A percentile compares a stretch with the other conserved stretches of the same genome.
phyloP scores from a whole-genome alignment of 805 yeast genomes.

The Ogataea degrootiae region DNA sequence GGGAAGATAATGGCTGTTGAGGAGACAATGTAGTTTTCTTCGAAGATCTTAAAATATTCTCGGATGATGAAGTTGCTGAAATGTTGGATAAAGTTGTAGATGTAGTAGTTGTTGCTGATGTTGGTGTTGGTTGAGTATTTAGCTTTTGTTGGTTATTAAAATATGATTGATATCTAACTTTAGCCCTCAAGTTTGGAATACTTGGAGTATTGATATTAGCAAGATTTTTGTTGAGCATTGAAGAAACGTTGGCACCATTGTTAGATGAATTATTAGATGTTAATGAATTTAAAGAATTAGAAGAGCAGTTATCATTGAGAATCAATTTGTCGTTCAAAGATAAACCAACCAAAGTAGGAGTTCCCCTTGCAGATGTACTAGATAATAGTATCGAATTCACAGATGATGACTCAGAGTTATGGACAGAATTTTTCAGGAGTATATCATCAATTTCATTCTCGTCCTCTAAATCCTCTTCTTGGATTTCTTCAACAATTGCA shows the following conservation, averaged over 20 bases:
- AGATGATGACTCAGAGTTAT: constrained; percentile 19
- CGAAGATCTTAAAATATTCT: neutral
- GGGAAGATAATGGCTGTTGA: constrained; percentile 10
- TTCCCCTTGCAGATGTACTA: constrained; percentile 11
- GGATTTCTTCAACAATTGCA: constrained; percentile 27
- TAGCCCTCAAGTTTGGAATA: constrained; percentile 23
- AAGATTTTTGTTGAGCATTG: constrained; percentile 7
- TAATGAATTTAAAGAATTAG: constrained; percentile 24
- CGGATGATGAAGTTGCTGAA: neutral
- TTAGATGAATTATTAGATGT: constrained; percentile 17
- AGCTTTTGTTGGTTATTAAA: constrained; percentile 24
- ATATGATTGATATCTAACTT: constrained; percentile 31
- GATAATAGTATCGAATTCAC: constrained; percentile 14
- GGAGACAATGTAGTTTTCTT: neutral
- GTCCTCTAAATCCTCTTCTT: constrained; percentile 23
- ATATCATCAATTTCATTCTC: constrained; percentile 6
- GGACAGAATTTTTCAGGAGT: constrained; percentile 9
- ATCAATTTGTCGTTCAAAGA: constrained; percentile 3
- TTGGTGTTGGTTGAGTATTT: constrained; percentile 17
- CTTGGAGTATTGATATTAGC: constrained; percentile 18
- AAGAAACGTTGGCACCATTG: constrained; percentile 2
- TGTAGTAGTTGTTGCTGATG: constrained; percentile 7
- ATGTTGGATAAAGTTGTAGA: neutral
- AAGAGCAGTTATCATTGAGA: constrained; percentile 18
- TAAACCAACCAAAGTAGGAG: constrained; percentile 14